phyloP scores from a whole-genome alignment of 192 early-diverging fungal species.

The Mortierella alpina region DNA sequence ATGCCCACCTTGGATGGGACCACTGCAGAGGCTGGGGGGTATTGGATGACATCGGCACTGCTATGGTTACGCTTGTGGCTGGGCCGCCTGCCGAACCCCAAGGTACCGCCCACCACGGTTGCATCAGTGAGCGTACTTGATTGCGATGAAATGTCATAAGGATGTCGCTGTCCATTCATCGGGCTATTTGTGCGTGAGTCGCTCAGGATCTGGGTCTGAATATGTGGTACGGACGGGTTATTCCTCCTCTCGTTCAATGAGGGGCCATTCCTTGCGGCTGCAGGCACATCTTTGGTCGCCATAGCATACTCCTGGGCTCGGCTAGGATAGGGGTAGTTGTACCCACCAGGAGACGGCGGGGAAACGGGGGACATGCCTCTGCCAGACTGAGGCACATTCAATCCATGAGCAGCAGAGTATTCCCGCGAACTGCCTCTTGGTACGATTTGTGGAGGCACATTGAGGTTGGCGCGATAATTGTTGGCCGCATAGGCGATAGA shows the following conservation, averaged over 20 bases:
- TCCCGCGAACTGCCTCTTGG: constrained; percentile 43
- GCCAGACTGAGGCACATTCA: constrained; percentile 36
- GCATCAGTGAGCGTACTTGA: constrained; percentile 22
- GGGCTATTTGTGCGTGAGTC: constrained; percentile 4
- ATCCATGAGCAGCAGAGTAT: constrained; percentile 41
- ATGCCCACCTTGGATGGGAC: constrained; percentile 18
- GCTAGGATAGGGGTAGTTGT: constrained; percentile 11
- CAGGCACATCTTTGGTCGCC: constrained; percentile 3
- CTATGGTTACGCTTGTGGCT: constrained; percentile 52
- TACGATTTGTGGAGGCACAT: constrained; percentile 41
- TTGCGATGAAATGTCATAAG: constrained; percentile 10
- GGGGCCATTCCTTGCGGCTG: constrained; percentile 23
- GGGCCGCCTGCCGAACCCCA: constrained; percentile 33
- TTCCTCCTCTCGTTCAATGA: constrained; percentile 44
- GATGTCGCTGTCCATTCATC: constrained; percentile 15
- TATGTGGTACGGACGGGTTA: constrained; percentile 46
- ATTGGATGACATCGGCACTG: constrained; percentile 50
- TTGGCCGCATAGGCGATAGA: constrained; percentile 46
- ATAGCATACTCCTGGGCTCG: constrained; percentile 14
- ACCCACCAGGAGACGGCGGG: constrained; percentile 35
- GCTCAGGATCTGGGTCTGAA: constrained; percentile 32
- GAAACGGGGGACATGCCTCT: constrained; percentile 50
- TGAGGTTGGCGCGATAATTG: constrained; percentile 30
- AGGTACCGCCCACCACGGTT: constrained; percentile 44
- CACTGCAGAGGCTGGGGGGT: constrained; percentile 10